Base-by-base conservation (phyloP, 805 yeast genomes). In the Starmerella etchellsii region DNA sequence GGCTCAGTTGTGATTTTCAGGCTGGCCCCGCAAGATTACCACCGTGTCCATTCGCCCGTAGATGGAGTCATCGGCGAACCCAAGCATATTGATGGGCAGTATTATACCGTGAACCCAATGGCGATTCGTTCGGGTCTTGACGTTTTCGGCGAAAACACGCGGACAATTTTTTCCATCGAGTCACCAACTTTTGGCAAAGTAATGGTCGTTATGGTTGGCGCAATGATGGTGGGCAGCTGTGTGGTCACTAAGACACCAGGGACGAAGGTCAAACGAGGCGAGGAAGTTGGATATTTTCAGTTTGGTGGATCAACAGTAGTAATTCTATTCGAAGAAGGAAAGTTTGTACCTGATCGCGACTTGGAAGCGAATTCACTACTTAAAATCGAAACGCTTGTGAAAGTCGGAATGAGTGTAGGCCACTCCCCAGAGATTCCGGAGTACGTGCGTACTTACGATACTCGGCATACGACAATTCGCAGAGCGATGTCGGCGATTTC, bases 171-270 rank as follows among this genome's bases (percentile, higher is more conserved):
- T 2, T 85, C 94, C 0, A 76, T 88, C 18, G 73, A 80, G 24
- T 74, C 94, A 1, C 66, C 69, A 25, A 64, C 70, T n/a, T 87
- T 83, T 57, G 96, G 96, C 0, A 68, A 71, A 0, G 80, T 88
- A 16, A 64, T 81, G 46, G 69, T 82, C 62, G 73, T 84, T 19
- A 76, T 91, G 5, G 83, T 88, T 3, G 98, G 98, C 27, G 98
- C 98, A 0, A 88, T 91, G 97, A 85, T 88, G 96, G 98, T 88
- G 2, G 97, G 97, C 0, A 79, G 94, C 2, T 85, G 79, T 2
- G 70, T 84, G 0, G 58, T 88, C 23, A 77, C 88, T 0, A 78
- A 76, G 14, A 56, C 69, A 39, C 71, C 69, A 34, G 84, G 83
- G 2, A 74, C 74, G 33, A 29, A 39, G 0, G 67, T 88, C 3